These are phyloP conservation scores for Penicillium chermesinum DNA, from an alignment of 495 filamentous ascomycete genomes.

Conservation along the genomic window DNA sequence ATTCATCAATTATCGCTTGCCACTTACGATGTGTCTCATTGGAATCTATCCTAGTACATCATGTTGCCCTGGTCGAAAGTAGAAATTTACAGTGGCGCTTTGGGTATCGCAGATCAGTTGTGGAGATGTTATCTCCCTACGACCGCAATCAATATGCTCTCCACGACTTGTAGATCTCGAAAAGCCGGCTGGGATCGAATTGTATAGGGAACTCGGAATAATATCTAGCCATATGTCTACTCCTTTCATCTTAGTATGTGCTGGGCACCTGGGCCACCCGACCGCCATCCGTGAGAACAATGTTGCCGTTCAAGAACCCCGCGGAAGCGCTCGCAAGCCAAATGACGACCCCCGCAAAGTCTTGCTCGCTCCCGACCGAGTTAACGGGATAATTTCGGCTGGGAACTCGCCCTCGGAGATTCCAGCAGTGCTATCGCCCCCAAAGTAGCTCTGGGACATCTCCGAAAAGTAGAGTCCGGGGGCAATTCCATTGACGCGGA, in stretches of 20 bases:
- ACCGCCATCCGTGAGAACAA: constrained; percentile 58
- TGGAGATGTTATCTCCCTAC: too few relatives aligned
- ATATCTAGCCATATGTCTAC: too few relatives aligned
- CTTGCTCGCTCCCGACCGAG: constrained; percentile 52
- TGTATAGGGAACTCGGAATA: too few relatives aligned
- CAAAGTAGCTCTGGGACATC: constrained; percentile 45
- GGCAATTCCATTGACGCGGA: constrained; percentile 60
- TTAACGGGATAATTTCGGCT: constrained; percentile 45
- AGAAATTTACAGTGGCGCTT: too few relatives aligned
- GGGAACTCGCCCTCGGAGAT: constrained; percentile 41
- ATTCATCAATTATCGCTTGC: too few relatives aligned
- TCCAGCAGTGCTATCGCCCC: constrained; percentile 15
- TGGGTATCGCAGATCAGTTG: too few relatives aligned
- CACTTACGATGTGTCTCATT: too few relatives aligned
- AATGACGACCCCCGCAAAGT: constrained; percentile 59
- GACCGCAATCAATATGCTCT: too few relatives aligned
- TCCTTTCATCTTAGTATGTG: constrained; percentile 34
- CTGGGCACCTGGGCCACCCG: constrained; percentile 43
- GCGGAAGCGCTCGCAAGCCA: constrained; percentile 60
- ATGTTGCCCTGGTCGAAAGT: too few relatives aligned
- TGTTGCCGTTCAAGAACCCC: constrained; percentile 54
- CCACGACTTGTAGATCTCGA: too few relatives aligned
- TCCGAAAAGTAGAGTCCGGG: constrained; percentile 63
- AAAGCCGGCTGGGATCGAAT: too few relatives aligned
- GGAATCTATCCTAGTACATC: too few relatives aligned